phyloP scores from a whole-genome alignment of 1,139 yeast species.

The Geotrichum australiense region DNA sequence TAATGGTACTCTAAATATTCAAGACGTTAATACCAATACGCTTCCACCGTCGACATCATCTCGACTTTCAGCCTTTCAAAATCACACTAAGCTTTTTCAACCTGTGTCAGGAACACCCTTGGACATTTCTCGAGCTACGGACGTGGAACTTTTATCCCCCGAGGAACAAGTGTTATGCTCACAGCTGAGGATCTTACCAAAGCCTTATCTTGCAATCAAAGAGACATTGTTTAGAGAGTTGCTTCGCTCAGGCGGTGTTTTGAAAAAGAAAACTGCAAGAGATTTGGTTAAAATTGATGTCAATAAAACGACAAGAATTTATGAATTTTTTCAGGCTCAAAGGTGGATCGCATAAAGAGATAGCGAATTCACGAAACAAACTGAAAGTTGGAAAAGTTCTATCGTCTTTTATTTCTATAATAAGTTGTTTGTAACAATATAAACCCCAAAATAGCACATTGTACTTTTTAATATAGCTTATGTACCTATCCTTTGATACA shows the following conservation, averaged over 20 bases:
- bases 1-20: slow-evolving; percentile 9
- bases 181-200: slow-evolving; percentile 77
- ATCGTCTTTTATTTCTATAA: too few relatives aligned
- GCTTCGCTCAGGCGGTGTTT: slow-evolving; percentile 70
- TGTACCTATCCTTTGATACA: too few relatives aligned
- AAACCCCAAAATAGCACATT: too few relatives aligned
- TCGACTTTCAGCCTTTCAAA: slow-evolving; percentile 12
- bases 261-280: slow-evolving; percentile 77
- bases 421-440: too few relatives aligned
- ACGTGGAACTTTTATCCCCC: slow-evolving; percentile 69
- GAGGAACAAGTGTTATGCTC: slow-evolving; percentile 86
- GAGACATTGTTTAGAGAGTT: slow-evolving; percentile 88
- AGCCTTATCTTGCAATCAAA: slow-evolving; percentile 88
- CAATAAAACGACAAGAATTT: slow-evolving; percentile 75
- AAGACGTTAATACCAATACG: slow-evolving; percentile 18
- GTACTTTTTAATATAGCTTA: too few relatives aligned
- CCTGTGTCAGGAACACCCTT: slow-evolving; percentile 33
- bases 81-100: slow-evolving; percentile 21
- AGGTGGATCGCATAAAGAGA: slow-evolving; percentile 56
- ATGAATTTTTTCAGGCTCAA: slow-evolving; percentile 87
- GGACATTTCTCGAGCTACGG: slow-evolving; percentile 80
- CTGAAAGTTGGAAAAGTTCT: too few relatives aligned
- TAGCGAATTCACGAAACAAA: too few relatives aligned
- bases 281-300: slow-evolving; percentile 81
- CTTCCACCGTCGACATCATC: slow-evolving; percentile 17